These are phyloP conservation scores for Pseudozyma tsukubaensis DNA, from an alignment of 1,284 basidiomycete species.

Conservation along the genomic window DNA sequence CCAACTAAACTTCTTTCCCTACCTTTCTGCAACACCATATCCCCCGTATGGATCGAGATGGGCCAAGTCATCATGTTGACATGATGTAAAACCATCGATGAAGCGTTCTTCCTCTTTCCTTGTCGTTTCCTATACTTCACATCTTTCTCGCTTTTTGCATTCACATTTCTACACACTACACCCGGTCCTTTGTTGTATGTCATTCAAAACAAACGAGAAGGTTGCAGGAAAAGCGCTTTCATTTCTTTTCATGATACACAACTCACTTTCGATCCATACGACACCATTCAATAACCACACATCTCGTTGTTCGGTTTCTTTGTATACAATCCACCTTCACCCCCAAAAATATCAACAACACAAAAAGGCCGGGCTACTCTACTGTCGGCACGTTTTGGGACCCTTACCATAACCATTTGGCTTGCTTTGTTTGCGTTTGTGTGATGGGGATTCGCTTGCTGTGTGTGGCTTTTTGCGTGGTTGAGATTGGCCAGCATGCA, in stretches of 20 bases:
- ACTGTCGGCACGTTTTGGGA: slow-evolving; percentile 43
- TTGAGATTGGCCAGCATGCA: too few relatives aligned
- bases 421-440: background rate
- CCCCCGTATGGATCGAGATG: slow-evolving; percentile 17
- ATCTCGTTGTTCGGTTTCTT: slow-evolving; percentile 8
- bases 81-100: slow-evolving; percentile 2
- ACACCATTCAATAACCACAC: too few relatives aligned
- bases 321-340: slow-evolving; percentile 31
- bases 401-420: slow-evolving; percentile 25
- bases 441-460: too few relatives aligned
- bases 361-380: slow-evolving; percentile 45
- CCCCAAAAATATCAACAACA: slow-evolving; percentile 34
- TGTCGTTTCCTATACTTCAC: slow-evolving; percentile 10
- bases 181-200: slow-evolving; percentile 47
- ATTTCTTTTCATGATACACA: too few relatives aligned
- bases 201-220: slow-evolving; percentile 10
- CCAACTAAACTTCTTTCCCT: slow-evolving; percentile 37
- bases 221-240: background rate
- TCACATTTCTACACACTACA: slow-evolving; percentile 12
- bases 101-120: slow-evolving; percentile 1
- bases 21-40: slow-evolving; percentile 5
- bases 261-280: too few relatives aligned
- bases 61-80: too few relatives aligned
- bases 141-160: slow-evolving; percentile 6
- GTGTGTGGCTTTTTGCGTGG: background rate